Evolutionary conservation across 2,329 filamentous ascomycete genomes (phyloP).

Genomic region (Pseudocercospora vitis): DNA sequence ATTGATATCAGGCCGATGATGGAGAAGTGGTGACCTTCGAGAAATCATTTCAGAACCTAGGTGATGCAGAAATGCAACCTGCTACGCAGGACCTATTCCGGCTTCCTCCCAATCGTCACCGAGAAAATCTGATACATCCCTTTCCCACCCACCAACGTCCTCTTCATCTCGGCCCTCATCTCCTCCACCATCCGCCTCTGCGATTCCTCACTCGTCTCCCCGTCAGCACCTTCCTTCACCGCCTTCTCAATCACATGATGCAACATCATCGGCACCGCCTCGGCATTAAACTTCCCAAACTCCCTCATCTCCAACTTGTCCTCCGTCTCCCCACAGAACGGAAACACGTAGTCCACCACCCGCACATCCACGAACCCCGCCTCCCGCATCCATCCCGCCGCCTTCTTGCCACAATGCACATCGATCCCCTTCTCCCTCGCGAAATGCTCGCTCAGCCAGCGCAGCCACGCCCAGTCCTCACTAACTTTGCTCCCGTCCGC

Average conservation of each 20-base stretch:
- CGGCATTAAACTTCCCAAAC: slow-evolving; percentile 12
- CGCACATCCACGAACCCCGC: slow-evolving; percentile 17
- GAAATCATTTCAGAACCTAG: no score
- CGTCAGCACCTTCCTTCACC: not conserved
- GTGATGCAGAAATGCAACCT: no score
- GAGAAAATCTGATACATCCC: slow-evolving; percentile 15
- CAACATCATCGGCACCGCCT: slow-evolving; percentile 14
- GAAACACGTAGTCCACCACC: slow-evolving; percentile 8
- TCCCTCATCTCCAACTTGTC: slow-evolving; percentile 13
- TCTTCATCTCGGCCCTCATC: slow-evolving; percentile 16
- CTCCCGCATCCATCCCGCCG: slow-evolving; percentile 14
- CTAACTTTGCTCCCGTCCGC: slow-evolving; percentile 5
- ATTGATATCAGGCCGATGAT: slow-evolving; percentile 74
- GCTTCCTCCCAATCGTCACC: slow-evolving; percentile 19
- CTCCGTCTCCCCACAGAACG: slow-evolving; percentile 10
- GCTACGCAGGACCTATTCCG: slow-evolving; percentile 7
- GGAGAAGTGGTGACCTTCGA: slow-evolving; percentile 69
- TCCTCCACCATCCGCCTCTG: slow-evolving; percentile 12
- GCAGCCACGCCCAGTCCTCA: slow-evolving; percentile 15
- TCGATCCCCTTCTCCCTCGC: slow-evolving; percentile 12
- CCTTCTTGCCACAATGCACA: slow-evolving; percentile 12
- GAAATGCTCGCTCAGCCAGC: not conserved
- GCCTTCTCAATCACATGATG: slow-evolving; percentile 13
- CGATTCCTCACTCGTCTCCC: not conserved
- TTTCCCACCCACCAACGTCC: slow-evolving; percentile 1